Conservation (phyloP, 1,284 basidiomycete species). For the Austroboletus niveus region DNA sequence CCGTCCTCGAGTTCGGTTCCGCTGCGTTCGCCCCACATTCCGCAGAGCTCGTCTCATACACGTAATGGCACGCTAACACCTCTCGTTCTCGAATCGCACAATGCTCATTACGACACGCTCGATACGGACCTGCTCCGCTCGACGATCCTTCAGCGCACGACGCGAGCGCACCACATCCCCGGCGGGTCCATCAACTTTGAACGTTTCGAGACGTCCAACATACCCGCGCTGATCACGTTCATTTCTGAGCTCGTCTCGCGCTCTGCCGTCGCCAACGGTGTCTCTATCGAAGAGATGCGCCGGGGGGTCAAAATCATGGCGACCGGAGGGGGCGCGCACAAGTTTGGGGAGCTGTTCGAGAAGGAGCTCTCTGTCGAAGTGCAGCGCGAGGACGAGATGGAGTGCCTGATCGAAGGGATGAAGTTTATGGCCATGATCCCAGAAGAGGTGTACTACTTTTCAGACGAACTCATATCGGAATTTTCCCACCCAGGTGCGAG, state of each 20-base stretch:
- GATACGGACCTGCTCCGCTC: conserved; percentile 55
- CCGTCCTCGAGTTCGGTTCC: conserved; percentile 38
- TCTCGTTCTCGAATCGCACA: conserved; percentile 58
- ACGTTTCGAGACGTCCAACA: conserved; percentile 92
- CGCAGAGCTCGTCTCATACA: conserved; percentile 37
- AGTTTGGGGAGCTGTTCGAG: conserved; percentile 85
- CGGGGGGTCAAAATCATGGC: conserved; percentile 95
- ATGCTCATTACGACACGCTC: conserved; percentile 35
- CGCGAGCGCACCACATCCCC: conserved; percentile 79
- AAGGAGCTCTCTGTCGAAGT: conserved; percentile 83
- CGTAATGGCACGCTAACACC: conserved; percentile 81
- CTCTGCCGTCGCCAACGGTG: conserved; percentile 86
- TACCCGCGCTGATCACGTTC: conserved; percentile 85
- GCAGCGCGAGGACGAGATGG: conserved; percentile 95
- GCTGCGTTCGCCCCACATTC: conserved; percentile 38
- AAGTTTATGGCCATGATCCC: conserved; percentile 97
- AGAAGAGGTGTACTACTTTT: conserved; percentile 98
- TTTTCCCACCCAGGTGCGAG: conserved; percentile 62
- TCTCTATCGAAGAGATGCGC: conserved; percentile 90
- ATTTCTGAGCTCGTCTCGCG: conserved; percentile 85
- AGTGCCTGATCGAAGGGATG: conserved; percentile 94
- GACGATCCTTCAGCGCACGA: conserved; percentile 62
- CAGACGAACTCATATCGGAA: conserved; percentile 92
- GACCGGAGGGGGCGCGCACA: conserved; percentile 96
- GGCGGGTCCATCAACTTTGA: conserved; percentile 98